Evolutionary conservation across 2,329 filamentous ascomycete genomes (phyloP), one percentile per base, ranked within the genome.

Genomic region (Talaromyces atroroseus): DNA sequence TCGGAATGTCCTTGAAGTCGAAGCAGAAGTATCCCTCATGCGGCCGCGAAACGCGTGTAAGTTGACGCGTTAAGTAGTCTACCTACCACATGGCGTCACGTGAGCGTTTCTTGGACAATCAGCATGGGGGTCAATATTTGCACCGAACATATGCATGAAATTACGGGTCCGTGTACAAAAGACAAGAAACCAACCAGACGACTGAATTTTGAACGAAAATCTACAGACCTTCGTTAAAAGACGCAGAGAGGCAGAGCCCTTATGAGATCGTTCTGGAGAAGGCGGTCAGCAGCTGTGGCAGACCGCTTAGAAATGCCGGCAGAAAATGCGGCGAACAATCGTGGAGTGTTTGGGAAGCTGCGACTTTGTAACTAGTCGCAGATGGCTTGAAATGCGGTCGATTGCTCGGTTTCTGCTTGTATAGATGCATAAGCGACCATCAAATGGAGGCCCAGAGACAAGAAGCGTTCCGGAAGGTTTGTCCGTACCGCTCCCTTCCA

Each of bases 391-490:
- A 29, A 16, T 14, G 23, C 1, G 2, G 18, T 11, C 18, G 10
- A 46, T 18, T 11, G 1, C 18, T 18, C 3, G 36, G 14, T 29
- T 18, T 6, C 21, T 7, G 20, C 16, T 24, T 16, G 29, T 29
- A 32, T 42, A 29, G 36, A 40, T 29, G 40, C n/a, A 29, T 20
- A 14, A 38, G 40, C 6, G 5, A 38, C n/a, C 18, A 36, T 36
- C 29, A 49, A 58, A 75, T 75, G 74, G 71, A 72, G 57, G 64
- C 62, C 53, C 64, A 65, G 51, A 66, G 70, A 46, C 73, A 77
- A 57, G 67, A 74, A 64, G 66, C 70, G 32, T 77, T 77, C 60
- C 68, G 66, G 57, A 68, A 71, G 68, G 74, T 76, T 66, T 36
- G 52, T 51, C 34, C 12, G 24, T 52, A n/a, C 45, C 11, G 29